Evolutionary conservation across 2,329 filamentous ascomycete genomes (phyloP).

Genomic region (Penicillium concentricum): DNA sequence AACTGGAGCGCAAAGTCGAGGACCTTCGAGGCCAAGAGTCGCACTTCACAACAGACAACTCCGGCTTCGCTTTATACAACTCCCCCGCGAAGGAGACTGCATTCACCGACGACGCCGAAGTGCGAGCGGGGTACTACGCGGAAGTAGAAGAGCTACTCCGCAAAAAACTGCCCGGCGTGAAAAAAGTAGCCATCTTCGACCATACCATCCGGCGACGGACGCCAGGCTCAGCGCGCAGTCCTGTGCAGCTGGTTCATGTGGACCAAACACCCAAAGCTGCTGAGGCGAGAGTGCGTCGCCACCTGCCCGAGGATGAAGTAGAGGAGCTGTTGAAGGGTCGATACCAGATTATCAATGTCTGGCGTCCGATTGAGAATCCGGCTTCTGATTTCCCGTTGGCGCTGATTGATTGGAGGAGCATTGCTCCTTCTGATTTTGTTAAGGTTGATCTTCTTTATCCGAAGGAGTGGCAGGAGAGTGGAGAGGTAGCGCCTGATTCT

Average conservation of each 20-base stretch:
- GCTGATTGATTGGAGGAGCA: constrained; percentile 64
- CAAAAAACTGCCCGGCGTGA: constrained; percentile 54
- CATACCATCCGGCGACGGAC: constrained; percentile 64
- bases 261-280: constrained; percentile 68
- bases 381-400: constrained; percentile 67
- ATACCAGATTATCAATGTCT: constrained; percentile 69
- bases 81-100: constrained; percentile 54
- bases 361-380: constrained; percentile 64
- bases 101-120: constrained; percentile 57
- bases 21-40: constrained; percentile 54
- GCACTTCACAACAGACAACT: constrained; percentile 56
- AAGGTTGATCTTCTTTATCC: constrained; percentile 65
- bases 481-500: constrained; percentile 56
- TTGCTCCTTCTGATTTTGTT: constrained; percentile 58
- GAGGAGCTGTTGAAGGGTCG: constrained; percentile 58
- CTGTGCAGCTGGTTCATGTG: constrained; percentile 69
- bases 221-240: constrained; percentile 58
- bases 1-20: constrained; percentile 51
- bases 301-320: constrained; percentile 56
- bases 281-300: constrained; percentile 60
- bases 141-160: constrained; percentile 61
- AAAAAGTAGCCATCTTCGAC: constrained; percentile 68
- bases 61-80: constrained; percentile 58
- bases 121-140: constrained; percentile 59
- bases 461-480: constrained; percentile 56